phyloP scores from a whole-genome alignment of 169 alveolate species.

The Cyclospora cayetanensis region DNA sequence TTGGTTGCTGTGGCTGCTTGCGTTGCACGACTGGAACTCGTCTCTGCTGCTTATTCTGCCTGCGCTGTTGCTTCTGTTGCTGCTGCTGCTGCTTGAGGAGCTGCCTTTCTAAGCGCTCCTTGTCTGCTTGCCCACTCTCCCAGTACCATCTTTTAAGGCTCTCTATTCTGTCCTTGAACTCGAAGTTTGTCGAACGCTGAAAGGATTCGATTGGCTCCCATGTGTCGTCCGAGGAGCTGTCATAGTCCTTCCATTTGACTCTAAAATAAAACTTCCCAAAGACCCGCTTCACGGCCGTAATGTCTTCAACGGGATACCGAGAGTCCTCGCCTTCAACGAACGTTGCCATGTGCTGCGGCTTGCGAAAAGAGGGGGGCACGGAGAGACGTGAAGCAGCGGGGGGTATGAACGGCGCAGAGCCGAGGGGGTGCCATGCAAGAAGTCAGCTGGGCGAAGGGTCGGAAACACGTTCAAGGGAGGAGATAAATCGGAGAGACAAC shows the following conservation, averaged over 20 bases:
- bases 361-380: no score
- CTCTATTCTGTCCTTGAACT: not conserved
- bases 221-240: not conserved
- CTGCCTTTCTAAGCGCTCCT: constrained; percentile 8
- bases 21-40: no score
- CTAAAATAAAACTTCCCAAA: constrained; percentile 8
- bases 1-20: not conserved
- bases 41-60: not conserved
- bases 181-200: not conserved
- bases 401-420: no score
- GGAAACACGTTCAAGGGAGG: no score
- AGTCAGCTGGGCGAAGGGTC: no score
- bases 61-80: not conserved
- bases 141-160: constrained; percentile 6
- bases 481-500: no score
- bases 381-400: no score
- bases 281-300: not conserved
- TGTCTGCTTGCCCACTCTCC: constrained; percentile 29
- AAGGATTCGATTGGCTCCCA: constrained; percentile 26
- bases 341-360: no score
- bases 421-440: no score
- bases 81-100: not conserved
- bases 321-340: constrained; percentile 20
- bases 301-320: not conserved
- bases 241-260: constrained; percentile 11